Evolutionary conservation across 2,329 filamentous ascomycete genomes (phyloP).

Genomic region (Chaetoscypha palmicola): DNA sequence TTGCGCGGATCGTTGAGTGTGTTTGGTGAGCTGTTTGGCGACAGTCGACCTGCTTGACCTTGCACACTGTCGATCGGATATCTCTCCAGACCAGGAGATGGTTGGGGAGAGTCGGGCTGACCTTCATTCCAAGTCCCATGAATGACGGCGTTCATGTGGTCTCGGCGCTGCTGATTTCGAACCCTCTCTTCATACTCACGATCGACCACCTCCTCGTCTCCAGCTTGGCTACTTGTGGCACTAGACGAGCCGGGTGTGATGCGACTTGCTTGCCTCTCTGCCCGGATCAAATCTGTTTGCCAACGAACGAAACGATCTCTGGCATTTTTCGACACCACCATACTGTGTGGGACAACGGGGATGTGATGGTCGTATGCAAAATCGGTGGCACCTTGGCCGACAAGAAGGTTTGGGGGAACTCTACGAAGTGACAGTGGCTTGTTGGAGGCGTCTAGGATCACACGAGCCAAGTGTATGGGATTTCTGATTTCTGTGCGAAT

Average conservation of each 20-base stretch:
- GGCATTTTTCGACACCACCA: slow-evolving; percentile 72
- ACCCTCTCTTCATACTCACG: slow-evolving; percentile 27
- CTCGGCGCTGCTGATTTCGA: slow-evolving; percentile 30
- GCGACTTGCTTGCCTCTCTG: slow-evolving; percentile 38
- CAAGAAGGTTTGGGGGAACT: slow-evolving; percentile 87
- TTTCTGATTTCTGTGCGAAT: slow-evolving; percentile 81
- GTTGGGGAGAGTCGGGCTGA: slow-evolving; percentile 49
- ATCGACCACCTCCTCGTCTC: slow-evolving; percentile 20
- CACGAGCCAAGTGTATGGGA: slow-evolving; percentile 78
- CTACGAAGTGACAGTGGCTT: slow-evolving; percentile 74
- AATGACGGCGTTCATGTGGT: slow-evolving; percentile 49
- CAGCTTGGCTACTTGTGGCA: slow-evolving; percentile 20
- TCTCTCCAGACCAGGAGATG: slow-evolving; percentile 20
- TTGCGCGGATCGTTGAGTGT: slow-evolving; percentile 5
- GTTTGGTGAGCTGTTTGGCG: slow-evolving; percentile 7
- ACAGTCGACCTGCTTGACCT: slow-evolving; percentile 7
- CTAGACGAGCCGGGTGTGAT: slow-evolving; percentile 21
- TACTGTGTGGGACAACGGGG: slow-evolving; percentile 63
- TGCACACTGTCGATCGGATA: slow-evolving; percentile 10
- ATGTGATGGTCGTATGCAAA: slow-evolving; percentile 79
- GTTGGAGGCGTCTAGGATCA: slow-evolving; percentile 72
- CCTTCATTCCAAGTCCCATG: slow-evolving; percentile 57
- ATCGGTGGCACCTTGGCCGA: slow-evolving; percentile 76
- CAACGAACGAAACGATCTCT: slow-evolving; percentile 73
- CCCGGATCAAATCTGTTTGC: slow-evolving; percentile 63